Conservation (phyloP, 768 basidiomycete genomes). For the Leccinum variicolor region DNA sequence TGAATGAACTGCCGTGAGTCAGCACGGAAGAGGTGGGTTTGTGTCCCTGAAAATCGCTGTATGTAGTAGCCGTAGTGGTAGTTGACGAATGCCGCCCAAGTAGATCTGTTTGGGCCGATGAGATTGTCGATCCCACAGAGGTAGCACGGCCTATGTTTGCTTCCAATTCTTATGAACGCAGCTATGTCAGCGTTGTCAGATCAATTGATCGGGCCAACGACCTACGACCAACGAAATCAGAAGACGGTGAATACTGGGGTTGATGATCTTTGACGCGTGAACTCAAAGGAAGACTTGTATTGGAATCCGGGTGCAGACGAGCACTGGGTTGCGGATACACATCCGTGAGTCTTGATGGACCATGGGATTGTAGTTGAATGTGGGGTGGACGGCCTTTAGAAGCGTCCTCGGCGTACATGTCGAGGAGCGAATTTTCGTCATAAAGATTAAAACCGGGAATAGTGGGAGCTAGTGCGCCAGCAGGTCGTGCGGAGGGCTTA, state of each 20-base stretch:
- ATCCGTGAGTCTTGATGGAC: slow-evolving; percentile 21
- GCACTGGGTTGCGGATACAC: slow-evolving; percentile 7
- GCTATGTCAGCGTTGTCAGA: slow-evolving; percentile 1
- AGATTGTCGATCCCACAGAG: slow-evolving; percentile 27
- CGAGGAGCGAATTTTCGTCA: slow-evolving; percentile 23
- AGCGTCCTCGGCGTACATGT: slow-evolving; percentile 23
- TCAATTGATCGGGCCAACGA: background rate
- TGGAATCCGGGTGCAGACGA: slow-evolving; percentile 15
- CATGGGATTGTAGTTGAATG: slow-evolving; percentile 18
- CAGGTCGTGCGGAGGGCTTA: slow-evolving; percentile 26
- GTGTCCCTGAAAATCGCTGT: slow-evolving; percentile 14
- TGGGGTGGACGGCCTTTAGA: slow-evolving; percentile 14
- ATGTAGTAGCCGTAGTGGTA: slow-evolving; percentile 24
- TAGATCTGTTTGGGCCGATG: slow-evolving; percentile 24
- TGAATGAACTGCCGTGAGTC: slow-evolving; percentile 12
- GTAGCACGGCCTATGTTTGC: slow-evolving; percentile 23
- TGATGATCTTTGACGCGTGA: slow-evolving; percentile 21
- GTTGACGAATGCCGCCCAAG: slow-evolving; percentile 26
- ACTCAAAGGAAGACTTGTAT: slow-evolving; percentile 3
- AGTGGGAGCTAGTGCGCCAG: slow-evolving; percentile 26
- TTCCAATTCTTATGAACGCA: slow-evolving; percentile 15
- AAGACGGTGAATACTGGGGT: slow-evolving; percentile 15
- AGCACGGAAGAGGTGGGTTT: slow-evolving; percentile 17
- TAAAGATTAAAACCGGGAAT: slow-evolving; percentile 24
- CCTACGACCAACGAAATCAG: slow-evolving; percentile 24